Percentiles rank a stretch among this genome's conserved stretches.
These are phyloP conservation scores for Trypanosoma conorhini DNA, from an alignment of 208 protist species.

Conservation along the genomic window DNA sequence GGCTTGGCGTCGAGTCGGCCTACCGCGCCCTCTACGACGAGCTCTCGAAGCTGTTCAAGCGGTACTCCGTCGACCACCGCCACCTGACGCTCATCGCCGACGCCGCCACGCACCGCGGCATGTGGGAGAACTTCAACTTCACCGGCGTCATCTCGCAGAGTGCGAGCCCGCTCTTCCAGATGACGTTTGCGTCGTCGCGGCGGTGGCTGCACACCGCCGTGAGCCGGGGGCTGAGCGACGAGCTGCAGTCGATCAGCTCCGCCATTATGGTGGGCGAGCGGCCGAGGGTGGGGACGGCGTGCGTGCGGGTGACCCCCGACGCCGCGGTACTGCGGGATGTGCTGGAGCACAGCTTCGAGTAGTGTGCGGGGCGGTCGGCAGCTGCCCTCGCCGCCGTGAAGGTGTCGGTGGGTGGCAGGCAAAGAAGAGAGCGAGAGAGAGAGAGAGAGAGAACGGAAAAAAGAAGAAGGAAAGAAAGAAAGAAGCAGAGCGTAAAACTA, in stretches of 20 bases:
- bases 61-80: conserved; percentile 88
- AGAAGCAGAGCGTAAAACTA: conserved; percentile 1
- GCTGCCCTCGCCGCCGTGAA: neutral
- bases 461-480: neutral
- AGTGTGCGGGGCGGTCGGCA: neutral
- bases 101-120: conserved; percentile 82
- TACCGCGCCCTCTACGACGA: conserved; percentile 83
- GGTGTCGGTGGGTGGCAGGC: neutral
- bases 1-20: conserved; percentile 83
- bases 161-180: conserved; percentile 90
- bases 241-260: conserved; percentile 80
- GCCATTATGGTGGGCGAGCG: conserved; percentile 92
- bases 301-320: conserved; percentile 61
- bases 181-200: conserved; percentile 91
- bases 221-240: conserved; percentile 75
- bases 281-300: conserved; percentile 84
- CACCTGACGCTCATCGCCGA: conserved; percentile 91
- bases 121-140: conserved; percentile 91
- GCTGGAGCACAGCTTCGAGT: conserved; percentile 65
- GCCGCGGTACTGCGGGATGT: conserved; percentile 65
- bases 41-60: conserved; percentile 84
- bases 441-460: conserved; percentile 6
- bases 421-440: neutral
- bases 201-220: conserved; percentile 85
- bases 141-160: conserved; percentile 85